Percentiles rank a stretch among this genome's conserved stretches.
These are phyloP conservation scores for Agapanthus africanus DNA, from an alignment of 106 monocot genomes.

Conservation along the genomic window DNA sequence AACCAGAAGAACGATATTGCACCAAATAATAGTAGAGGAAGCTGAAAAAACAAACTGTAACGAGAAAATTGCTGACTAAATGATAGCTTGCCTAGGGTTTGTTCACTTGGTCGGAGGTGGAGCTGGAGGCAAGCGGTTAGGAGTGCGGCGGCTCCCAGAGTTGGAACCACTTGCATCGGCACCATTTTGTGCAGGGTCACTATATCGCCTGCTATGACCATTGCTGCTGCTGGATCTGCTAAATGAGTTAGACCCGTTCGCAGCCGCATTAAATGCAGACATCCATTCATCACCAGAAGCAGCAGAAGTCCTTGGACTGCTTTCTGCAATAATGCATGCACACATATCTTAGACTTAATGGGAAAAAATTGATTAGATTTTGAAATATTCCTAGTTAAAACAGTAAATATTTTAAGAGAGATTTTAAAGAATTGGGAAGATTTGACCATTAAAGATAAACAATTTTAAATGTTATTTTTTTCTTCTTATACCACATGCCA, in stretches of 20 bases:
- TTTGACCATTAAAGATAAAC: too few relatives aligned
- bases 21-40: too few relatives aligned
- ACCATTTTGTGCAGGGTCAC: slow-evolving; percentile 64
- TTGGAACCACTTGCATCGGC: slow-evolving; percentile 45
- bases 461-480: too few relatives aligned
- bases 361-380: neutral
- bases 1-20: too few relatives aligned
- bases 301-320: slow-evolving; percentile 4
- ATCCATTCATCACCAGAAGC: slow-evolving; percentile 59
- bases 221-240: slow-evolving; percentile 48
- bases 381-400: neutral
- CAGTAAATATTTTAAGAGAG: too few relatives aligned
- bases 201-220: slow-evolving; percentile 43
- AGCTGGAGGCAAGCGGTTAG: slow-evolving; percentile 80
- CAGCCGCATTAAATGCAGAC: slow-evolving; percentile 75
- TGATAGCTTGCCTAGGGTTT: too few relatives aligned
- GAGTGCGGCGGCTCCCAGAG: slow-evolving; percentile 75
- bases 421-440: too few relatives aligned
- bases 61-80: too few relatives aligned
- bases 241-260: slow-evolving; percentile 44
- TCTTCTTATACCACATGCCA: too few relatives aligned
- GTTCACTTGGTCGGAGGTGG: too few relatives aligned
- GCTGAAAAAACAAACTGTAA: too few relatives aligned
- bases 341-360: neutral
- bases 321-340: slow-evolving; percentile 29